Percentiles rank a stretch among this genome's conserved stretches.
Conservation (phyloP, 371 early-diverging fungal genomes). For the Rhizomucor miehei region DNA sequence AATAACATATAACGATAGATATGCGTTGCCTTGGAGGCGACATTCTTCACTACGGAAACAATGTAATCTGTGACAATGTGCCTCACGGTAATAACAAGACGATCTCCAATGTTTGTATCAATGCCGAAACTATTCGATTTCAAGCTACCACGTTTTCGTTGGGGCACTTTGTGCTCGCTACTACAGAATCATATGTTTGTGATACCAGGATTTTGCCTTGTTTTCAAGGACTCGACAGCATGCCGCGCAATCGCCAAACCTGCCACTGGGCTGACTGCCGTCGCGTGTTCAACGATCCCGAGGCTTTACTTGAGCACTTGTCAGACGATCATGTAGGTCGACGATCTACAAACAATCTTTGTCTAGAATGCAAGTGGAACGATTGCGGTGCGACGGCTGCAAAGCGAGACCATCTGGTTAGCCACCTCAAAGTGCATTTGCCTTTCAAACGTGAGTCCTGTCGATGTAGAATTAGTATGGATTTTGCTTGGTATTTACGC, state of each 20-base stretch:
- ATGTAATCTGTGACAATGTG: too few relatives aligned
- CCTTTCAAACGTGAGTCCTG: slow-evolving; percentile 76
- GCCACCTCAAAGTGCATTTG: slow-evolving; percentile 87
- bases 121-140: too few relatives aligned
- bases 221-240: not conserved
- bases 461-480: not conserved
- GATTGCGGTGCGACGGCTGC: slow-evolving; percentile 67
- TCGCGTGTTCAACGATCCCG: slow-evolving; percentile 64
- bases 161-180: too few relatives aligned
- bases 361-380: slow-evolving; percentile 86
- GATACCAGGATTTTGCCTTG: too few relatives aligned
- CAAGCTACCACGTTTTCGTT: too few relatives aligned
- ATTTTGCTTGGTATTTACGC: not conserved
- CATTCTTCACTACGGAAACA: too few relatives aligned
- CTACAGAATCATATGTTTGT: too few relatives aligned
- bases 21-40: too few relatives aligned
- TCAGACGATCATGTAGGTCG: slow-evolving; percentile 87
- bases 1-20: too few relatives aligned
- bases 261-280: slow-evolving; percentile 55
- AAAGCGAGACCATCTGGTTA: slow-evolving; percentile 93
- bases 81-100: too few relatives aligned
- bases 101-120: too few relatives aligned
- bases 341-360: slow-evolving; percentile 85
- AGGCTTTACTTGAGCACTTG: slow-evolving; percentile 79
- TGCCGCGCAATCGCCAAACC: slow-evolving; percentile 11